phyloP scores from a whole-genome alignment of 1,284 basidiomycete genomes.

The Tylopilus sp. region DNA sequence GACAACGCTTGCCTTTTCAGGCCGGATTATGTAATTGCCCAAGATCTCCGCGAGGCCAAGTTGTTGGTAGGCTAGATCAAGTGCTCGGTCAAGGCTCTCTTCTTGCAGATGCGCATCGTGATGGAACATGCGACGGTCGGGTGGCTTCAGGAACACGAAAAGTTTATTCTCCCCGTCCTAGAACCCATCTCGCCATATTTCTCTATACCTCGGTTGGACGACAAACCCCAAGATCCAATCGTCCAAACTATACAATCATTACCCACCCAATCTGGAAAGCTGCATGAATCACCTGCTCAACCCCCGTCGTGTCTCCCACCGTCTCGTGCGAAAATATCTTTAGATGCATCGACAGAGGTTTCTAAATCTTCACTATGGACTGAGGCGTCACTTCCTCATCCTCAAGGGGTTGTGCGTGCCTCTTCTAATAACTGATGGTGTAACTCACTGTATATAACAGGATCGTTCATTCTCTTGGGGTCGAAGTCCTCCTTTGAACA shows the following conservation, averaged over 20 bases:
- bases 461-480: conserved; percentile 62
- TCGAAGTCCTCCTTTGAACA: conserved; percentile 42
- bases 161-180: conserved; percentile 28
- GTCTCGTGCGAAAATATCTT: not conserved
- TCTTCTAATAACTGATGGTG: not conserved
- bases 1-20: too few relatives aligned
- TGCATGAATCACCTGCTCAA: not conserved
- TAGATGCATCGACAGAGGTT: not conserved
- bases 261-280: conserved; percentile 7
- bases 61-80: too few relatives aligned
- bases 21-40: too few relatives aligned
- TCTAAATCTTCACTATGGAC: conserved; percentile 26
- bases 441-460: conserved; percentile 26
- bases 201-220: conserved; percentile 55
- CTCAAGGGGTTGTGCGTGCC: conserved; percentile 11
- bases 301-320: not conserved
- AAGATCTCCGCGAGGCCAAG: too few relatives aligned
- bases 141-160: conserved; percentile 22
- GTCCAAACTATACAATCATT: conserved; percentile 50
- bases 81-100: not conserved
- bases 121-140: conserved; percentile 8
- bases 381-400: conserved; percentile 16
- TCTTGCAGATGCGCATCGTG: not conserved
- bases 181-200: conserved; percentile 47
- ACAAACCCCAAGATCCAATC: conserved; percentile 77